Evolutionary conservation across 169 alveolate genomes (phyloP).

Genomic region (Cryptosporidium meleagridis): DNA sequence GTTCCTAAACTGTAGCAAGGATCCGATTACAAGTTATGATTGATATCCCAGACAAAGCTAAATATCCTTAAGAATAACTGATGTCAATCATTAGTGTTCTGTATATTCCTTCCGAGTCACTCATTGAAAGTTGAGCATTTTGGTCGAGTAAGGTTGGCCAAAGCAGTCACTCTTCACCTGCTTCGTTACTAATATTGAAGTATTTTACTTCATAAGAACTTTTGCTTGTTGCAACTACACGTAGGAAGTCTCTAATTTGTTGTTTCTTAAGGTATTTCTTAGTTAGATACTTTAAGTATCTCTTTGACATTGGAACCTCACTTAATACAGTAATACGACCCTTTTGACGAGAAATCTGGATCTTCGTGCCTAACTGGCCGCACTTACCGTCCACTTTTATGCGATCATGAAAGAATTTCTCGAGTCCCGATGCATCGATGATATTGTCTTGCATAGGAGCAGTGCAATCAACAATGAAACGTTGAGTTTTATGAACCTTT

Average conservation of each 20-base stretch:
- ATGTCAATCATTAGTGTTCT: background rate
- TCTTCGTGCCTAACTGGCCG: slow-evolving; percentile 94
- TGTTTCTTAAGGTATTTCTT: slow-evolving; percentile 98
- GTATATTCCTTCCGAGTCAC: background rate
- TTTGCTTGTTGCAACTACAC: slow-evolving; percentile 95
- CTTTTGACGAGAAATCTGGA: slow-evolving; percentile 90
- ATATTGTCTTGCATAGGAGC: slow-evolving; percentile 94
- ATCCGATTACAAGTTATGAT: background rate
- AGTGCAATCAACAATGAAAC: slow-evolving; percentile 87
- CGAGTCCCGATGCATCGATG: slow-evolving; percentile 90
- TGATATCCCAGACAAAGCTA: slow-evolving; percentile 2
- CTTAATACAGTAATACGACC: slow-evolving; percentile 92
- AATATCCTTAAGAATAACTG: background rate
- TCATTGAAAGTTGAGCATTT: background rate
- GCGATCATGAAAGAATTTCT: slow-evolving; percentile 91
- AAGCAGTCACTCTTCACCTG: slow-evolving; percentile 80
- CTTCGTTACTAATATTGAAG: slow-evolving; percentile 91
- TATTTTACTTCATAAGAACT: slow-evolving; percentile 92
- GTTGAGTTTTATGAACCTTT: slow-evolving; percentile 65
- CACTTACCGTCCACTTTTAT: slow-evolving; percentile 96
- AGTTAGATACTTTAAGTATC: slow-evolving; percentile 97
- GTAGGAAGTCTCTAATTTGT: slow-evolving; percentile 96
- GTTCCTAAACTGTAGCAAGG: slow-evolving; percentile 10
- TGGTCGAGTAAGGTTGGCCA: background rate
- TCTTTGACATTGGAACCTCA: slow-evolving; percentile 96